Percentiles rank a stretch among this genome's conserved stretches.
Evolutionary conservation across 306 rosid genomes (phyloP).

Genomic region (Cyclanthera cordifolia): DNA sequence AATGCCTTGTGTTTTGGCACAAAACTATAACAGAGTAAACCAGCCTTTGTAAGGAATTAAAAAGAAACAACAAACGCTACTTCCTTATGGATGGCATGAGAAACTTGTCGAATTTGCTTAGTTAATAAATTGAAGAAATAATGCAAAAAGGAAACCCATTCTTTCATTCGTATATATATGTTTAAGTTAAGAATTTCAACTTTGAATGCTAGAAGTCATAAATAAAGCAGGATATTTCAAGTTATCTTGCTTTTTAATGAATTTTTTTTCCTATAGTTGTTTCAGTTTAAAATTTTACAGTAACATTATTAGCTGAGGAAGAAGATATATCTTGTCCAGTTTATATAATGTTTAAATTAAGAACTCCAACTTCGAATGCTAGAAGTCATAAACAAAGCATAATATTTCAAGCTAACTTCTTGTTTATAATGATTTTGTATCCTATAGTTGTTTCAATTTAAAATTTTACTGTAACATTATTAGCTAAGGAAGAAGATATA

Average conservation of each 20-base stretch:
- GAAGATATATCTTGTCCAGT: too few species aligned
- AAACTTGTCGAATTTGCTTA: too few species aligned
- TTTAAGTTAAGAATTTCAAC: background rate
- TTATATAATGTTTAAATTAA: background rate
- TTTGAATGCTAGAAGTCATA: background rate
- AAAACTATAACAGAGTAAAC: too few species aligned
- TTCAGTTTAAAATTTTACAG: background rate
- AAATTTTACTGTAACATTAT: background rate
- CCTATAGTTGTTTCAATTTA: background rate
- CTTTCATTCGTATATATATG: background rate
- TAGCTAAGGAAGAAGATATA: conserved; percentile 21
- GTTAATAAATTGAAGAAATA: too few species aligned
- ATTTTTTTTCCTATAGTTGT: background rate
- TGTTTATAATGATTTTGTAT: background rate
- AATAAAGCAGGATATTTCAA: background rate
- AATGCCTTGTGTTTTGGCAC: too few species aligned
- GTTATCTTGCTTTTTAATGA: background rate
- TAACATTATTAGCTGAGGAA: background rate
- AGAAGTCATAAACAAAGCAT: background rate
- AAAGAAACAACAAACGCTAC: too few species aligned
- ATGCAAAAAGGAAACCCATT: too few species aligned
- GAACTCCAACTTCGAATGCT: background rate
- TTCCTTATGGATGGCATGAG: too few species aligned
- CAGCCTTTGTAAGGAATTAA: too few species aligned
- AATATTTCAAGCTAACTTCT: background rate